phyloP scores from a whole-genome alignment of 257 asterid genomes.

The Solanum virginianum region DNA sequence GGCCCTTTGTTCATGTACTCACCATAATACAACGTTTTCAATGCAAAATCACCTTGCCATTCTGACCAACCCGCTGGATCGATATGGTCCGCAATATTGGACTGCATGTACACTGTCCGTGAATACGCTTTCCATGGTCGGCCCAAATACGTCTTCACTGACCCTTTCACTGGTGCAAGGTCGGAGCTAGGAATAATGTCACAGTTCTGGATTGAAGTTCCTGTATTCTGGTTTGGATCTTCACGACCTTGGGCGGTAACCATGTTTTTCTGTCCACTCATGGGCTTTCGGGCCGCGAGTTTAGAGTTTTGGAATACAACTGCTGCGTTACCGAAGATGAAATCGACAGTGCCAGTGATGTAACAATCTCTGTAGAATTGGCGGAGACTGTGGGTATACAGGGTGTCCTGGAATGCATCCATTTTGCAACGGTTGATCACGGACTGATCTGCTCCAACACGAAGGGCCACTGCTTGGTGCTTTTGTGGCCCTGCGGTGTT shows the following conservation, averaged over 20 bases:
- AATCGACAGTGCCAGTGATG: conserved; percentile 18
- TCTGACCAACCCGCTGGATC: conserved; percentile 12
- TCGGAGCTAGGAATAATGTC: conserved; percentile 1
- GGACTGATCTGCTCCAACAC: conserved; percentile 33
- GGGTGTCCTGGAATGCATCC: conserved; percentile 39
- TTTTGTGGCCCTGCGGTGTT: conserved; percentile 47
- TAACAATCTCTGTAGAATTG: conserved; percentile 10
- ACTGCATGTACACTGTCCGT: conserved; percentile 7
- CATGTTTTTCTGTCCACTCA: conserved; percentile 22
- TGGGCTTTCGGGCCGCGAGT: conserved; percentile 24
- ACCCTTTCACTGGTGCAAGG: conserved; percentile 1
- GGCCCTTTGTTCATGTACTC: conserved; percentile 13
- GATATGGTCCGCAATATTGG: conserved; percentile 6
- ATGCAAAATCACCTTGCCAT: conserved; percentile 8
- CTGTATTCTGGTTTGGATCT: conserved; percentile 23
- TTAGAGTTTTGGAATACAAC: conserved; percentile 31
- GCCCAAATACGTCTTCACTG: conserved; percentile 1
- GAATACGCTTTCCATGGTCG: conserved; percentile 21
- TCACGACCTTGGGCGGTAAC: conserved; percentile 47
- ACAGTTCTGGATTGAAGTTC: conserved; percentile 30
- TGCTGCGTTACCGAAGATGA: conserved; percentile 43
- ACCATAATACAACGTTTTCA: conserved; percentile 7
- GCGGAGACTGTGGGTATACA: conserved; percentile 36
- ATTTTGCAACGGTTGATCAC: conserved; percentile 32
- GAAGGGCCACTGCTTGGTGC: conserved; percentile 50